Percentiles rank a stretch among this genome's conserved stretches.
Conservation (phyloP, 2,329 filamentous ascomycete species). For the Hypoxylon sp. region DNA sequence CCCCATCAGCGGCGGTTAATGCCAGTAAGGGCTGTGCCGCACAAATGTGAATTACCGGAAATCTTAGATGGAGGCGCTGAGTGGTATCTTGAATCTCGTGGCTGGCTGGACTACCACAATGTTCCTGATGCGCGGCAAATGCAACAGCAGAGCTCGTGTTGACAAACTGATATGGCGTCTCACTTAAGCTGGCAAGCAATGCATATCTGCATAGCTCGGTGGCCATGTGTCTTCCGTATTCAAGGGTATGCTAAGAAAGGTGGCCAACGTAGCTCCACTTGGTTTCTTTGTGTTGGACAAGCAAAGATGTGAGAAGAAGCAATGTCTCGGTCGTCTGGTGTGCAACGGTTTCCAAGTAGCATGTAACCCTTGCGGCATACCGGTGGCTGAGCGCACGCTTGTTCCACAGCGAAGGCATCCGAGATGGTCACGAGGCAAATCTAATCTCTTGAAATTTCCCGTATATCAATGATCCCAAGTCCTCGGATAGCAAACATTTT, state of each 20-base stretch:
- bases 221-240: constrained; percentile 19
- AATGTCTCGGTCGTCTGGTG: constrained; percentile 4
- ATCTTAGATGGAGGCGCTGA: constrained; percentile 9
- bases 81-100: constrained; percentile 22
- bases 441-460: constrained; percentile 12
- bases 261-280: constrained; percentile 20
- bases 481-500: constrained; percentile 2
- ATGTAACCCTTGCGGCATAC: constrained; percentile 21
- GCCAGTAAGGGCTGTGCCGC: constrained; percentile 12
- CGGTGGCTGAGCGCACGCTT: constrained; percentile 13
- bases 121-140: constrained; percentile 32
- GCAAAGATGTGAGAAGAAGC: constrained; percentile 14
- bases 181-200: constrained; percentile 10
- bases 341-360: constrained; percentile 12
- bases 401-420: constrained; percentile 25
- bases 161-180: constrained; percentile 18
- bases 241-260: constrained; percentile 11
- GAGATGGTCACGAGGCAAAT: constrained; percentile 20
- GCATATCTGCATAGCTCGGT: constrained; percentile 17
- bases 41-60: constrained; percentile 19
- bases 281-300: constrained; percentile 26
- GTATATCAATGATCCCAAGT: constrained; percentile 2
- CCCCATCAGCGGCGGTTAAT: constrained; percentile 18
- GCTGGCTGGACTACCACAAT: constrained; percentile 27
- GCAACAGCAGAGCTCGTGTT: constrained; percentile 41